Evolutionary conservation across 108 stramenopile genomes (phyloP), one percentile per base, ranked within the genome.

Genomic region (Stephanodiscus minutulus): DNA sequence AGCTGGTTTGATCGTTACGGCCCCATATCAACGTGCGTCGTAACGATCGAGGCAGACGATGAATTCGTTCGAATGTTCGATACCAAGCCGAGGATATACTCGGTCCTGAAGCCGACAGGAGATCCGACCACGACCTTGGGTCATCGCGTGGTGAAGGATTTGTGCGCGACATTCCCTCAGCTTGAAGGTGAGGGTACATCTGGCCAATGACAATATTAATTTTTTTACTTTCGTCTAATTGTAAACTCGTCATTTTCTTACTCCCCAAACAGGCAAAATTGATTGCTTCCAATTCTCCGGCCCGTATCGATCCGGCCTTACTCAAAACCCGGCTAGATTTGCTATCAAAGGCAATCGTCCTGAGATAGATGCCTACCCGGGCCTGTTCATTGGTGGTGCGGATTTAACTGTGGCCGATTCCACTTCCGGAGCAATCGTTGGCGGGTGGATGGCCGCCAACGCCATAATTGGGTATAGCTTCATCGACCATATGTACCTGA

Each of bases 1-100:
- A 89, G 89, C 25, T 96, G 91, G 79, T 61, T 76, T 37, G 71
- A 81, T 49, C 77, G 89, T 10, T 83, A 93, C 49, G 92, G 91
- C 0, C 62, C 78, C 1, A 70, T 87, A 22, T 80, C 87, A 3
- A 93, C 92, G 0, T 96, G 95, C 71, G 95, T 96, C 4, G 90
- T 96, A 7, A 93, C 95, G 10, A 81, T 96, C 13, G 95, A 96
- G 78, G 95, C 95, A 18, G 92, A 92, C 65, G 95, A 96, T 69
- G 91, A 96, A 56, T 92, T 93, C 73, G 95, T 96, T 10, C 79
- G 76, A 24, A 49, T 66, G 61, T 91, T 90, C 73, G 94, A 91
- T 37, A 88, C 88, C 15, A 90, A 91, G 69, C 94, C 94, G n/a
- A 85, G 83, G 76, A 81, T 95, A 1, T 95, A 72, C 70, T 73